These are phyloP conservation scores for Protostelium mycophagum DNA, from an alignment of 78 protist species.

Conservation along the genomic window DNA sequence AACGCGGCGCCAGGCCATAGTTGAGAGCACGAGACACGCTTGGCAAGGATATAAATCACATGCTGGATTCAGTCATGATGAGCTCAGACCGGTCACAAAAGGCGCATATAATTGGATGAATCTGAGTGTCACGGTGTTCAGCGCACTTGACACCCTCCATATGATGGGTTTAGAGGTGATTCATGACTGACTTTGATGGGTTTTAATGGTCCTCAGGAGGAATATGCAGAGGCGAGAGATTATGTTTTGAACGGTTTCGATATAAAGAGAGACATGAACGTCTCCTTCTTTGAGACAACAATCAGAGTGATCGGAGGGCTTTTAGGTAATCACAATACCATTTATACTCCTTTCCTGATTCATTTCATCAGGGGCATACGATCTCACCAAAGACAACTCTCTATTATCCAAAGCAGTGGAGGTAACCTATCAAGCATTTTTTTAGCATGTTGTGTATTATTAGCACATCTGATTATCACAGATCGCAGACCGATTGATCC, in stretches of 20 bases:
- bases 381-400: background rate
- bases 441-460: too few relatives aligned
- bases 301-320: background rate
- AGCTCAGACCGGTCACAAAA: constrained; percentile 46
- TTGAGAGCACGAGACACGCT: constrained; percentile 36
- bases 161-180: constrained; percentile 51
- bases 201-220: constrained; percentile 12
- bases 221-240: constrained; percentile 38
- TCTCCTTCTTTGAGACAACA: background rate
- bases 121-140: constrained; percentile 59
- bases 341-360: background rate
- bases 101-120: constrained; percentile 48
- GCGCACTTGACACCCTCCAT: constrained; percentile 62
- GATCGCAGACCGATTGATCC: background rate
- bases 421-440: too few relatives aligned
- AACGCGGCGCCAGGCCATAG: background rate
- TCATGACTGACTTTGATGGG: background rate
- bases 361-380: background rate
- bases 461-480: background rate
- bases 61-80: constrained; percentile 75
- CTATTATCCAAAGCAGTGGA: background rate
- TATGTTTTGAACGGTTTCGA: constrained; percentile 1
- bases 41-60: constrained; percentile 66
- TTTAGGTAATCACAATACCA: background rate
- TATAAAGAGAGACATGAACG: background rate